These are phyloP conservation scores for Suillus sp. DNA, from an alignment of 768 basidiomycete species.

Conservation along the genomic window DNA sequence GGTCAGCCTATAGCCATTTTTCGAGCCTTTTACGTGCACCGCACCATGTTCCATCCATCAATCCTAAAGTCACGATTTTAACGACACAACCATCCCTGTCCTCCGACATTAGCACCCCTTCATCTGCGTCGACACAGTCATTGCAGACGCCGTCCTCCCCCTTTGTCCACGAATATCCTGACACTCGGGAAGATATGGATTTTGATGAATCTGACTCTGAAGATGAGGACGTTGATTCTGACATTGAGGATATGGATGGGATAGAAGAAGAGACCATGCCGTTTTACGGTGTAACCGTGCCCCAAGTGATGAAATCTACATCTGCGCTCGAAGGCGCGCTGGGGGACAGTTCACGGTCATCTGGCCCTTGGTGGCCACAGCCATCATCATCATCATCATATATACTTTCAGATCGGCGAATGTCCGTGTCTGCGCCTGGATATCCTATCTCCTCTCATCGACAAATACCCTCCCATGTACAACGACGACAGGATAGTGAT, in stretches of 20 bases:
- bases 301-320: constrained; percentile 33
- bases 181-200: constrained; percentile 24
- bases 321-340: constrained; percentile 35
- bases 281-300: constrained; percentile 25
- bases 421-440: constrained; percentile 36
- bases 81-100: constrained; percentile 24
- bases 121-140: constrained; percentile 35
- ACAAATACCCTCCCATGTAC: constrained; percentile 14
- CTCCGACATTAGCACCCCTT: constrained; percentile 34
- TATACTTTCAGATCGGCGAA: constrained; percentile 25
- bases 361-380: constrained; percentile 14
- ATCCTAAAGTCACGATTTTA: constrained; percentile 32
- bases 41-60: constrained; percentile 22
- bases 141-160: constrained; percentile 35
- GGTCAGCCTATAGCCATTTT: constrained; percentile 23
- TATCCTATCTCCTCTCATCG: constrained; percentile 30
- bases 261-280: constrained; percentile 25
- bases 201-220: constrained; percentile 34
- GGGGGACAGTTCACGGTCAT: constrained; percentile 25
- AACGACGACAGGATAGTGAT: constrained; percentile 22
- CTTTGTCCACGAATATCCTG: constrained; percentile 21
- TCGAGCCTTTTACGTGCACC: constrained; percentile 18
- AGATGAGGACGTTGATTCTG: constrained; percentile 35
- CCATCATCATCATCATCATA: constrained; percentile 17
- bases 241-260: constrained; percentile 38